Evolutionary conservation across 805 yeast genomes (phyloP), one percentile per base, ranked within the genome.

Genomic region (Kuraishia cidri): DNA sequence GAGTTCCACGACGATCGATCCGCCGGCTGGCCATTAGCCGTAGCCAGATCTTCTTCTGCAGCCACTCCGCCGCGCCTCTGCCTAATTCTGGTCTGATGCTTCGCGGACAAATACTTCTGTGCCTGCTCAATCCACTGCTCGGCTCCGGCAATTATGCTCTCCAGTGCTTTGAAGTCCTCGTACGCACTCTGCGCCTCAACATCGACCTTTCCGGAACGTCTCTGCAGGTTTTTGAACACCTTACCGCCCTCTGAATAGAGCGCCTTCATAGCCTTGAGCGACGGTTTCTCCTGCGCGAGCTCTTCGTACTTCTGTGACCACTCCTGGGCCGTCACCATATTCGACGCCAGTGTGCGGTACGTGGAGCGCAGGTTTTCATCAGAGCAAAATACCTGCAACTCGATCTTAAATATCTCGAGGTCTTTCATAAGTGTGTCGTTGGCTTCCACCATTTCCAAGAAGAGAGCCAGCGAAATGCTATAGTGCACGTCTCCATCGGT

Each of bases 161-260:
- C 54, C 35, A 81, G 52, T 17, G 52, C 38, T 4, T 36, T 40
- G 28, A 58, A 62, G 25, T 31, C 36, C 4, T 40, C 32, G 12
- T 24, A 35, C 3, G 46, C 41, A 9, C 37, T 30, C n/a, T 9
- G 12, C 4, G 21, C 16, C 5, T 24, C 28, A 5, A 12, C 31
- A 24, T 33, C 18, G 9, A 20, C 23, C 23, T 20, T 20, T 7
- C 23, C 23, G 9, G 23, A 7, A 7, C 7, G 23, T 10, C 23
- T 10, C 10, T 20, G 7, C 9, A 20, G 23, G 23, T 20, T 20
- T n/a, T n/a, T n/a, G 33, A 55, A 51, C 14, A 77, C 62, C 27
- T 64, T 58, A 38, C 75, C 78, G 5, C 84, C 80, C 31, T 79
- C 85, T 3, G 46, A 34, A 4, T 68, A 52, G n/a, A 77, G 43